phyloP scores from a whole-genome alignment of 805 yeast genomes.

The Saturnispora sanitii region DNA sequence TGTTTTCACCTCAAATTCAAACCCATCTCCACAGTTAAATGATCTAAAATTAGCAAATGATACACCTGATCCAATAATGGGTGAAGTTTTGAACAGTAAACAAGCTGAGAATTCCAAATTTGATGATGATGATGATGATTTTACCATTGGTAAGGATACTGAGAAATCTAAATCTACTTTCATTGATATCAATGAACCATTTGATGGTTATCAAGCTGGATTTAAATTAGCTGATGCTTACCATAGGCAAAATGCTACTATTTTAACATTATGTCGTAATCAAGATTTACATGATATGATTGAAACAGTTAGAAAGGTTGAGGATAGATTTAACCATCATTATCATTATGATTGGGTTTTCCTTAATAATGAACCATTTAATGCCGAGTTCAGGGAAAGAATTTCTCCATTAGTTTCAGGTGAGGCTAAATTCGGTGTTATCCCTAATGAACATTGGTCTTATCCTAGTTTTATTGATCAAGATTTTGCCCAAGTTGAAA shows the following conservation, averaged over 20 bases:
- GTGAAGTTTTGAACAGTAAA: no score
- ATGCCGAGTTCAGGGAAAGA: constrained; percentile 53
- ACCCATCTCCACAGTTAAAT: no score
- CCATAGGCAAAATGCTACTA: constrained; percentile 37
- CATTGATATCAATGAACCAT: background rate
- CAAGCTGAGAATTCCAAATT: no score
- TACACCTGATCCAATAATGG: no score
- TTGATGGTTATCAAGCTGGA: constrained; percentile 6
- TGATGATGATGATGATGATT: no score
- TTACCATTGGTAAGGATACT: no score
- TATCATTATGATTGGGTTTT: constrained; percentile 90
- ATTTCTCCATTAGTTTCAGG: constrained; percentile 54
- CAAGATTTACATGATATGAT: constrained; percentile 48
- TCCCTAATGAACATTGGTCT: constrained; percentile 78
- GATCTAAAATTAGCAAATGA: no score
- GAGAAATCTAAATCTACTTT: no score
- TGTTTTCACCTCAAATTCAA: no score
- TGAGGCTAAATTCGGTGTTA: constrained; percentile 55
- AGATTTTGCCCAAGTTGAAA: constrained; percentile 52
- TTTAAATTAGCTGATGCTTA: constrained; percentile 10
- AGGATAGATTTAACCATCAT: constrained; percentile 68
- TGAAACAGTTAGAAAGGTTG: constrained; percentile 57
- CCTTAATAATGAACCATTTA: constrained; percentile 70
- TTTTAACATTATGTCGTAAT: constrained; percentile 62
- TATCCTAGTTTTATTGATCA: constrained; percentile 74